Conservation (phyloP, 2,329 filamentous ascomycete genomes). For the Xylariales sp. region DNA sequence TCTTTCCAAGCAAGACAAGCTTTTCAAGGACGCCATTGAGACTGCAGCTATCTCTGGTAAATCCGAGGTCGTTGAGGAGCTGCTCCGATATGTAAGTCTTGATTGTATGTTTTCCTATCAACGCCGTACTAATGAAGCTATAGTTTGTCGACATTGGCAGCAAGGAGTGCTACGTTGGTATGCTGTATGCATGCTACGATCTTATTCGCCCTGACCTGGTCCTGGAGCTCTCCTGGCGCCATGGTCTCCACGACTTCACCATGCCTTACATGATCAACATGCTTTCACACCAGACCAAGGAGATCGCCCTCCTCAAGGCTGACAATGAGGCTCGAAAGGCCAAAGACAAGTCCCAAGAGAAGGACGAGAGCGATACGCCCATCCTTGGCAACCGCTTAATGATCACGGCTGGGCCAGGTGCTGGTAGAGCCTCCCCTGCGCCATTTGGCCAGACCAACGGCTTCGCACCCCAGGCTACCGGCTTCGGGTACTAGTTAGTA, state of each 20-base stretch:
- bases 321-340: slow-evolving; percentile 94
- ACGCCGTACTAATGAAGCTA: slow-evolving; percentile 26
- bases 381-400: slow-evolving; percentile 87
- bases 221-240: slow-evolving; percentile 94
- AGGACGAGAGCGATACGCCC: slow-evolving; percentile 88
- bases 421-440: slow-evolving; percentile 53
- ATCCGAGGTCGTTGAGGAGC: slow-evolving; percentile 87
- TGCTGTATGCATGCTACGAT: slow-evolving; percentile 98
- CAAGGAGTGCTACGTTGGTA: slow-evolving; percentile 98
- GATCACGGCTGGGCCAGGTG: slow-evolving; percentile 83
- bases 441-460: slow-evolving; percentile 80
- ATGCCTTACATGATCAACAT: slow-evolving; percentile 99
- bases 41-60: slow-evolving; percentile 91
- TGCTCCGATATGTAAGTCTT: slow-evolving; percentile 87
- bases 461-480: slow-evolving; percentile 83
- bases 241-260: slow-evolving; percentile 91
- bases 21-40: slow-evolving; percentile 99
- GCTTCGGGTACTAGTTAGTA: slow-evolving; percentile 55
- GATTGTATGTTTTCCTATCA: not conserved
- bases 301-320: slow-evolving; percentile 79
- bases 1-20: slow-evolving; percentile 96
- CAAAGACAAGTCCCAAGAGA: slow-evolving; percentile 66
- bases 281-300: slow-evolving; percentile 81
- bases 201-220: slow-evolving; percentile 90
- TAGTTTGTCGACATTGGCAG: slow-evolving; percentile 99